Evolutionary conservation across 2,329 filamentous ascomycete species (phyloP), one percentile per base, ranked within the genome.

Genomic region (Ophiocordyceps camponoti-saundersi): DNA sequence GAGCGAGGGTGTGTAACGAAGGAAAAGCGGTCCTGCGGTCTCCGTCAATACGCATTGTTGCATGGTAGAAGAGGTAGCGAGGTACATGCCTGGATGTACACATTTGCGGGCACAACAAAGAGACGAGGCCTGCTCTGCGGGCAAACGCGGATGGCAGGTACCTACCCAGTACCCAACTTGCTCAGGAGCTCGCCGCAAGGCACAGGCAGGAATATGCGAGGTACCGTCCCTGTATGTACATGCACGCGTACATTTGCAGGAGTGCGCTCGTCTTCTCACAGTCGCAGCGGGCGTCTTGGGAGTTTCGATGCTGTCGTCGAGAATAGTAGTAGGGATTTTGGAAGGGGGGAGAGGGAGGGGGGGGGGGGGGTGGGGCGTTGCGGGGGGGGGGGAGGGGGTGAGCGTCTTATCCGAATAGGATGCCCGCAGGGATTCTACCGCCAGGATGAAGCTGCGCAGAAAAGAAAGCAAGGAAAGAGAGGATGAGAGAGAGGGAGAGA

Each of bases 1-100:
- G 54, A 49, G 47, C 48, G 42, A 48, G 49, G 47, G 48, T 48
- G 50, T 50, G 50, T 44, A 49, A 48, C 47, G 46, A 44, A 44
- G 47, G 47, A 45, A 48, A 50, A 48, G 48, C 48, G 45, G 48
- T 45, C 39, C 48, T 49, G 48, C 45, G 45, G 48, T 42, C 48
- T 49, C 45, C 45, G 48, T 49, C 46, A 29, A 29, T 44, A 42
- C 41, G n/a, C 34, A 39, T 39, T 18, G 15, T n/a, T 39, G 30
- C n/a, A 16, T 39, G 23, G 23, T 26, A 26, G 23, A 26, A 26
- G 23, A 26, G 23, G 23, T 26, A 26, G 23, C 23, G 23, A 26
- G 23, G 23, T 39, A 16, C 34, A 39, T 39, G 13, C 34, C 15
- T 21, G 39, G 7, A 42, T 12, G 44, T 21, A 48, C 30, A 39